Percentiles rank a stretch among this genome's conserved stretches.
Evolutionary conservation across 805 yeast species (phyloP).

Genomic region (Hanseniaspora thailandica): DNA sequence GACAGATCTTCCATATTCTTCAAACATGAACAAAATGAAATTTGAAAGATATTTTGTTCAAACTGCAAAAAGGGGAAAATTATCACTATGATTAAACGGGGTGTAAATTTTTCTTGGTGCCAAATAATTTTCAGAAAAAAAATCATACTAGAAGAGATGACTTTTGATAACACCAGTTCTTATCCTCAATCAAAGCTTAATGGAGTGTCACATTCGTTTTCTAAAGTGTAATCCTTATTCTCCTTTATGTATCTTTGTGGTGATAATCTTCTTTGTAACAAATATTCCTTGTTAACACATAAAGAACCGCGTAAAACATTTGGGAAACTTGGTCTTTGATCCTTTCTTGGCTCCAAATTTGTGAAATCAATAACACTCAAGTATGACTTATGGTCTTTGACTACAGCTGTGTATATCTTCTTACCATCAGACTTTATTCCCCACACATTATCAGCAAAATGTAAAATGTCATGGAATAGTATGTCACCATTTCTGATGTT

Average conservation of each 20-base stretch:
- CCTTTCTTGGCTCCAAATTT: too few relatives aligned
- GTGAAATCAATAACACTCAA: conserved; percentile 74
- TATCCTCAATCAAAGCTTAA: background rate
- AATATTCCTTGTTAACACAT: background rate
- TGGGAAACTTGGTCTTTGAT: too few relatives aligned
- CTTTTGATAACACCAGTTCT: too few relatives aligned
- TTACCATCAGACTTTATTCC: conserved; percentile 79
- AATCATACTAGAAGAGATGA: too few relatives aligned
- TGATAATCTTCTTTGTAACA: background rate
- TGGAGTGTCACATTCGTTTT: background rate
- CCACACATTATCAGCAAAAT: conserved; percentile 84
- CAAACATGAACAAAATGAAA: background rate
- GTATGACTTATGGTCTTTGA: conserved; percentile 54
- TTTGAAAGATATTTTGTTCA: background rate
- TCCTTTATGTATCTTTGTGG: background rate
- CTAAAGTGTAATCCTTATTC: background rate
- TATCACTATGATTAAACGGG: background rate
- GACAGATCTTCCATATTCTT: background rate
- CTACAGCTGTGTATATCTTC: conserved; percentile 85
- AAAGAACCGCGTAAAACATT: background rate
- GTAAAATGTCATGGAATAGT: conserved; percentile 55
- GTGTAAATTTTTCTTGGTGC: background rate
- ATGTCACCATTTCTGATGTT: conserved; percentile 66
- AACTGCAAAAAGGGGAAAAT: background rate
- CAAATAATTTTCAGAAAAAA: too few relatives aligned